A percentile compares a stretch with the other conserved stretches of the same genome.
Conservation (phyloP, 495 filamentous ascomycete species). For the Trichoderma virens region DNA sequence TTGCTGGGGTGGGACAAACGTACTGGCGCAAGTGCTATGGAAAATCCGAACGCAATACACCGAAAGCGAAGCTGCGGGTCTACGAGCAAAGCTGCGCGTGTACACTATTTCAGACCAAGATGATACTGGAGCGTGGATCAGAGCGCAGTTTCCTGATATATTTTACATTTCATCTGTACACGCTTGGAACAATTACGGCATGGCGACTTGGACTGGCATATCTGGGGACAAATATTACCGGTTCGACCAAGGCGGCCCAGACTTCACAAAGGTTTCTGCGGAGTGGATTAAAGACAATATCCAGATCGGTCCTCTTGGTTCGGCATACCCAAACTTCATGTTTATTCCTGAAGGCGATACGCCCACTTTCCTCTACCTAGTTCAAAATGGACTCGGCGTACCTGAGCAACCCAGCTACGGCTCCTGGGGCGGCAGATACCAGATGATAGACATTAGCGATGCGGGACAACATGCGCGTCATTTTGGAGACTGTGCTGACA, state of each 20-base stretch:
- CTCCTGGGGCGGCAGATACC: slow-evolving; percentile 41
- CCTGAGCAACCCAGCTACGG: slow-evolving; percentile 38
- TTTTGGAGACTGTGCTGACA: slow-evolving; percentile 36
- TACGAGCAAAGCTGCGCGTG: slow-evolving; percentile 35
- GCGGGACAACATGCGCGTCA: slow-evolving; percentile 18
- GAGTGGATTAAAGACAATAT: slow-evolving; percentile 41
- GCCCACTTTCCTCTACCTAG: slow-evolving; percentile 38
- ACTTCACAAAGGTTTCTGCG: slow-evolving; percentile 28
- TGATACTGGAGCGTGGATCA: slow-evolving; percentile 42
- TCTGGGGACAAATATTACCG: slow-evolving; percentile 37
- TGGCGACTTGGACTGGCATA: slow-evolving; percentile 42
- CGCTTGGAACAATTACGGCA: slow-evolving; percentile 41
- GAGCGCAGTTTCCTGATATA: slow-evolving; percentile 34
- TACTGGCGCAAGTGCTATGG: slow-evolving; percentile 35
- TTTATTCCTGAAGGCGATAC: slow-evolving; percentile 43
- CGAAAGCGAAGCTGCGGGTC: slow-evolving; percentile 20
- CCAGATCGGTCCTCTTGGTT: slow-evolving; percentile 35
- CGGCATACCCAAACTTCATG: slow-evolving; percentile 32
- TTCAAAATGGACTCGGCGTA: slow-evolving; percentile 40
- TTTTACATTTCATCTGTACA: slow-evolving; percentile 40
- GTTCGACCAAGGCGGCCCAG: slow-evolving; percentile 38
- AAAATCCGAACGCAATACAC: slow-evolving; percentile 24
- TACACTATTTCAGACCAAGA: slow-evolving; percentile 46
- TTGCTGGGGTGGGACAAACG: slow-evolving; percentile 42
- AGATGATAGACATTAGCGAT: slow-evolving; percentile 16